Evolutionary conservation across 179 eudicot genomes (phyloP), one percentile per base, ranked within the genome.

Genomic region (Heliamphora pulchella): DNA sequence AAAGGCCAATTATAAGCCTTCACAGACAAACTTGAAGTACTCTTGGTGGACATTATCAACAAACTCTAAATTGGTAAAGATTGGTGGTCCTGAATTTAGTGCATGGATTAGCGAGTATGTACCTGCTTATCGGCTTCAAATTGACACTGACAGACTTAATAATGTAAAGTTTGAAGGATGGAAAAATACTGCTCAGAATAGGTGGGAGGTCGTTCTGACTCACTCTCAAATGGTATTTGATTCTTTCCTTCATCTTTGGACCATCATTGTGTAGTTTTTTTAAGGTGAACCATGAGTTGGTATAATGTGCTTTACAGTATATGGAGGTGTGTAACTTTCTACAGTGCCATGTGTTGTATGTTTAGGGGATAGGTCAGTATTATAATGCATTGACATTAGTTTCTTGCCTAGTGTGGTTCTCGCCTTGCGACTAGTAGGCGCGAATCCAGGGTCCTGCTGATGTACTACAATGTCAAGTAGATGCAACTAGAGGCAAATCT

Each of bases 161-260:
- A 78, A 82, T 81, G 76, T 90, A 75, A 87, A 91, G 71, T 83
- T 92, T 80, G 93, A 88, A 85, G 99, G 98, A 14, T 90, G 97
- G 94, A 86, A 85, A 83, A 81, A 71, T 72, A 74, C 87, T 54
- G 85, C 78, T 47, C 85, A 68, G 78, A 90, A 89, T 79, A 84
- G 77, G 76, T 89, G 91, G 91, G 96, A 92, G 87, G 86, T 89
- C 82, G 85, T 87, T 79, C 79, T 96, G 81, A 94, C 98, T 78
- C 98, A 94, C 85, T 89, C 92, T 74, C 97, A 96, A 87, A 92
- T 94, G 99, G 99, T 96, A 91, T 76, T 79, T 81, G 13, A 57
- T 86, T 74, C 76, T 55, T 48, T 54, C 57, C 83, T 58, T 51
- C 69, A 22, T 68, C 79, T 80, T 48, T 79, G 41, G 15, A 9